These are phyloP conservation scores for Aureobasidium sp. DNA, from an alignment of 2,329 filamentous ascomycete species.

Conservation along the genomic window DNA sequence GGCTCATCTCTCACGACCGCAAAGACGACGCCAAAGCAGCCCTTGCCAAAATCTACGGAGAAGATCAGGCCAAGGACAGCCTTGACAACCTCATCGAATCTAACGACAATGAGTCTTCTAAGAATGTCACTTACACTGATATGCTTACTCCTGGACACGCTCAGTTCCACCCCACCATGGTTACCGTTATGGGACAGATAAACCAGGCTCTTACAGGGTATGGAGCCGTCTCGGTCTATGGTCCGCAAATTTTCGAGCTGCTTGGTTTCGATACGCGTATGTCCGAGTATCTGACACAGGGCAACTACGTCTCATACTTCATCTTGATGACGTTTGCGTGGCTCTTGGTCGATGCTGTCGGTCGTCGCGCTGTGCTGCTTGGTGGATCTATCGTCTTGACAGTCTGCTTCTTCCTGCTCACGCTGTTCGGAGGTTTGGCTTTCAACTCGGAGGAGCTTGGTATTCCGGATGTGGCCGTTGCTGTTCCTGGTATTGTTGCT, in stretches of 20 bases:
- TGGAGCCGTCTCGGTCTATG: slow-evolving; percentile 55
- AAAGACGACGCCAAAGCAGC: slow-evolving; percentile 45
- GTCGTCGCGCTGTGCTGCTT: slow-evolving; percentile 48
- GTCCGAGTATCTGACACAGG: slow-evolving; percentile 52
- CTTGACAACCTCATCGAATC: slow-evolving; percentile 45
- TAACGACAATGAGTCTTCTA: slow-evolving; percentile 42
- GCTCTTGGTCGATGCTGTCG: slow-evolving; percentile 51
- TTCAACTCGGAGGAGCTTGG: slow-evolving; percentile 32
- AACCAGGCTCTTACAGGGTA: slow-evolving; percentile 55
- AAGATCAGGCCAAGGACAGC: slow-evolving; percentile 42
- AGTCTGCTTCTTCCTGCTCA: slow-evolving; percentile 45
- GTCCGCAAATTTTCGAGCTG: slow-evolving; percentile 57
- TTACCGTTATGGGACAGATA: slow-evolving; percentile 57
- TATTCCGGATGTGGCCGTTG: slow-evolving; percentile 37
- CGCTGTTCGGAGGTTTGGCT: slow-evolving; percentile 45
- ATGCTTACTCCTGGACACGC: slow-evolving; percentile 50
- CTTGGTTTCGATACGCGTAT: slow-evolving; percentile 47
- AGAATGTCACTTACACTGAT: slow-evolving; percentile 46
- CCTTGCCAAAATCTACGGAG: slow-evolving; percentile 44
- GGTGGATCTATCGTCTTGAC: slow-evolving; percentile 46
- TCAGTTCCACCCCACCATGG: slow-evolving; percentile 54
- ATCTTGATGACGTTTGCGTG: slow-evolving; percentile 55
- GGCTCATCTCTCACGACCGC: slow-evolving; percentile 47
- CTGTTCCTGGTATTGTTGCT: slow-evolving; percentile 45
- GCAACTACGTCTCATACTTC: slow-evolving; percentile 56